Percentiles rank a stretch among this genome's conserved stretches.
Conservation (phyloP, 345 rosid species). For the Euphorbia peplus region DNA sequence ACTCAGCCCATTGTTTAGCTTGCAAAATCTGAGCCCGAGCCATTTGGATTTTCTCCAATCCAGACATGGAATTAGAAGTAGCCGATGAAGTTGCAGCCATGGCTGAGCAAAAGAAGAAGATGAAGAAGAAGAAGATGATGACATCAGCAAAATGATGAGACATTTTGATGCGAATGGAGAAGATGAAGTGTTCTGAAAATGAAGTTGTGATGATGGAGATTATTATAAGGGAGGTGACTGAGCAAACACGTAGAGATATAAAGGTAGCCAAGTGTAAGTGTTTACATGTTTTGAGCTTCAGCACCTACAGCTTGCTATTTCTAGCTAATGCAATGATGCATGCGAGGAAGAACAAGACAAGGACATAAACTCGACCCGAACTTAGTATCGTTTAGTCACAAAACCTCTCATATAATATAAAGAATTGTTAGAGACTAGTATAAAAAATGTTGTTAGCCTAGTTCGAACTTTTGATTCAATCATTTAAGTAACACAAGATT, state of each 20-base stretch:
- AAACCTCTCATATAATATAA: too few species aligned
- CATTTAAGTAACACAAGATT: too few species aligned
- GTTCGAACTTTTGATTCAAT: too few species aligned
- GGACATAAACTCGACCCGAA: too few species aligned
- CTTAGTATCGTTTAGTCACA: too few species aligned
- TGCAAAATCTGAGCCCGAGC: constrained; percentile 34
- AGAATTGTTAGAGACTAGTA: too few species aligned
- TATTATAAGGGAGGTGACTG: neutral
- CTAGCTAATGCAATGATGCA: too few species aligned
- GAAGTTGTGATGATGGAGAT: neutral
- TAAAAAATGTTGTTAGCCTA: too few species aligned
- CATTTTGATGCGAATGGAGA: neutral
- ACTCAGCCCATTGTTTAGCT: constrained; percentile 30
- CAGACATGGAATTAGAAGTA: constrained; percentile 23
- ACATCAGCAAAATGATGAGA: neutral
- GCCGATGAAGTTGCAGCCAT: constrained; percentile 24
- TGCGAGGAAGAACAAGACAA: too few species aligned
- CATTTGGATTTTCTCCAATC: constrained; percentile 27
- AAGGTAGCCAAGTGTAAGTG: constrained; percentile 12
- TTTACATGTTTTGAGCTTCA: neutral
- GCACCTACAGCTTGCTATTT: neutral
- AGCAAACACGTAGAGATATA: constrained; percentile 1
- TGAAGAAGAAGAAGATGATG: too few species aligned
- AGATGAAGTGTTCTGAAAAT: too few species aligned
- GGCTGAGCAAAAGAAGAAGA: constrained; percentile 25